phyloP scores from a whole-genome alignment of 495 filamentous ascomycete genomes.

The Tuber melanosporum region DNA sequence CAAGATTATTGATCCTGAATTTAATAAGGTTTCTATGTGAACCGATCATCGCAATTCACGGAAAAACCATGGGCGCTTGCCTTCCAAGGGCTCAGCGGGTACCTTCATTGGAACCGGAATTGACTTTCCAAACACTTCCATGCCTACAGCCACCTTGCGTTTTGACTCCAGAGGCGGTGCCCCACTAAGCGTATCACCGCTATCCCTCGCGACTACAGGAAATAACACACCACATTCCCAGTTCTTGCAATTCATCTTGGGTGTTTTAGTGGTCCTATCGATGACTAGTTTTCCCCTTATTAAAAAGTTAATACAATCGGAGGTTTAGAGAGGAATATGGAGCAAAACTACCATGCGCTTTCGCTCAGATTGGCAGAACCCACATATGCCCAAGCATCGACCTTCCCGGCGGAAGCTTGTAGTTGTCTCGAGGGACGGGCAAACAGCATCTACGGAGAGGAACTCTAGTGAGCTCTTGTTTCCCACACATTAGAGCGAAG shows the following conservation, averaged over 20 bases:
- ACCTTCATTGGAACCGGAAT: conserved; percentile 68
- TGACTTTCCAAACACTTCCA: conserved; percentile 52
- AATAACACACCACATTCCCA: conserved; percentile 94
- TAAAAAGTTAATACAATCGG: conserved; percentile 1
- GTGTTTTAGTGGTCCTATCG: conserved; percentile 55
- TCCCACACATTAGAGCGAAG: not conserved
- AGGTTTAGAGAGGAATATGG: not conserved
- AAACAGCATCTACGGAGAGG: conserved; percentile 53
- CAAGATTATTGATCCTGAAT: not conserved
- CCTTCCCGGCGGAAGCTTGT: conserved; percentile 18
- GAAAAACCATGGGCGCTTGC: conserved; percentile 55
- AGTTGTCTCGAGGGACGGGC: conserved; percentile 49
- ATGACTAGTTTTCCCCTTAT: conserved; percentile 58
- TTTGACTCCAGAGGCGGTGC: not conserved
- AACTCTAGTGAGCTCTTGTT: conserved; percentile 1
- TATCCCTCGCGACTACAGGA: conserved; percentile 42
- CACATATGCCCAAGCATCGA: conserved; percentile 69
- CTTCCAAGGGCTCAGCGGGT: conserved; percentile 51
- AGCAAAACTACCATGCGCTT: conserved; percentile 71
- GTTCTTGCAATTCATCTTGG: conserved; percentile 78
- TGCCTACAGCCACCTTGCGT: conserved; percentile 23
- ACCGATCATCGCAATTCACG: not conserved
- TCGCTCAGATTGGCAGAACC: conserved; percentile 89
- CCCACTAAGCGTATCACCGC: conserved; percentile 8
- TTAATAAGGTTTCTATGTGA: not conserved